These are phyloP conservation scores for Wickerhamiella cacticola DNA, from an alignment of 805 yeast genomes.

Conservation along the genomic window DNA sequence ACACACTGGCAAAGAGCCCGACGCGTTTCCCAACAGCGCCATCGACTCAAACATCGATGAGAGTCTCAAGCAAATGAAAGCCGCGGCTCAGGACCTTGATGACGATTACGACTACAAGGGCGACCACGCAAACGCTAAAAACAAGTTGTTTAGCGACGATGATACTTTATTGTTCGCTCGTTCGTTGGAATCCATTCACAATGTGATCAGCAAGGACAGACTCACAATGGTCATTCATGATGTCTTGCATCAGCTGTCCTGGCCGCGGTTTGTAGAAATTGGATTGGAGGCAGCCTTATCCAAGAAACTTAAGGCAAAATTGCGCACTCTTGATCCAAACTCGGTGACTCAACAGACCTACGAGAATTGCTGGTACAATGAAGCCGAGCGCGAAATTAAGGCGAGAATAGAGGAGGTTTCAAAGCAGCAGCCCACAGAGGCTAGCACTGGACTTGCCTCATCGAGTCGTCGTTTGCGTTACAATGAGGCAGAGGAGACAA, in stretches of 20 bases:
- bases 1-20: neutral
- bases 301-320: conserved; percentile 9
- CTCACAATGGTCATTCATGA: neutral
- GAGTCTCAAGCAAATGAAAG: conserved; percentile 9
- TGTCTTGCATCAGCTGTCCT: neutral
- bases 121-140: neutral
- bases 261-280: conserved; percentile 7
- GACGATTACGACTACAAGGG: neutral
- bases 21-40: conserved; percentile 8
- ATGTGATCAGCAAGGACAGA: conserved; percentile 3
- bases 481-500: conserved; percentile 10
- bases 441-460: neutral
- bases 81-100: conserved; percentile 2
- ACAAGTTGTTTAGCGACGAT: conserved; percentile 6
- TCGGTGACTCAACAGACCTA: neutral
- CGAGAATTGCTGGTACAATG: conserved; percentile 8
- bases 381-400: conserved; percentile 9
- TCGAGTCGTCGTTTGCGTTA: conserved; percentile 6
- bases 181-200: neutral
- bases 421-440: neutral
- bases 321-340: neutral
- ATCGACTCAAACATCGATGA: conserved; percentile 11
- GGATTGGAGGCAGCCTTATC: neutral
- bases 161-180: conserved; percentile 10
- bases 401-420: neutral